phyloP scores from a whole-genome alignment of 805 yeast species.

The Myxozyma kluyveri region DNA sequence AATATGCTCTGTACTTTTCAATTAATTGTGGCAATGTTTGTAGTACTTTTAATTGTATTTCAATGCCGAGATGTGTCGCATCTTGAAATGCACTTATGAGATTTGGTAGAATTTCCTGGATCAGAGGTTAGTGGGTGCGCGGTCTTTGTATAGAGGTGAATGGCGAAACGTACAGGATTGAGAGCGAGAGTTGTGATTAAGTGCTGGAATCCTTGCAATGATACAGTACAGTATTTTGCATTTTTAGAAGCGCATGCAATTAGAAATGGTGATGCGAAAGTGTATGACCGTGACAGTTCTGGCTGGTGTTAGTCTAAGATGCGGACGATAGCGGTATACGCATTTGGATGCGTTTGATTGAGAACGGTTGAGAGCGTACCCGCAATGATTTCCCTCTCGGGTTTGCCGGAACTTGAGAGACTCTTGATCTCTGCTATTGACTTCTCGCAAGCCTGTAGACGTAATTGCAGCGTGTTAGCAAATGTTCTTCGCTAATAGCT shows the following conservation, averaged over 20 bases:
- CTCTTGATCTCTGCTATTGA: constrained; percentile 23
- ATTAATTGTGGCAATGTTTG: constrained; percentile 78
- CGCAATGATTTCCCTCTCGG: constrained; percentile 31
- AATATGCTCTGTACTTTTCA: constrained; percentile 56
- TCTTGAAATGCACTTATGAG: constrained; percentile 68
- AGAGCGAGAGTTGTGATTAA: constrained; percentile 56
- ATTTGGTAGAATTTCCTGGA: constrained; percentile 38
- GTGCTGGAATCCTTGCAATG: constrained; percentile 68
- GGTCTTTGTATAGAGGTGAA: constrained; percentile 30
- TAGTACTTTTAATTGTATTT: constrained; percentile 79
- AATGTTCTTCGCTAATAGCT: neutral
- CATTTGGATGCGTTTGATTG: neutral
- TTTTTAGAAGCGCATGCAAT: constrained; percentile 71
- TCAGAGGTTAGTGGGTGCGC: neutral
- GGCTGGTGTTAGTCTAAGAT: neutral
- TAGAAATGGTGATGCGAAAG: constrained; percentile 65
- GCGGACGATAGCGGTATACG: neutral
- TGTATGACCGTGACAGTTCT: constrained; percentile 47
- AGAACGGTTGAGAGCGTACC: constrained; percentile 27
- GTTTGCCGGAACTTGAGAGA: constrained; percentile 20
- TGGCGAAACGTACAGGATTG: constrained; percentile 45
- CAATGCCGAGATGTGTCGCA: constrained; percentile 71
- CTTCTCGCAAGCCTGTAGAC: constrained; percentile 35
- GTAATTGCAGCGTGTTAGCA: neutral
- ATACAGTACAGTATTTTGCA: constrained; percentile 66